Evolutionary conservation across 2,329 filamentous ascomycete genomes (phyloP), one percentile per base, ranked within the genome.

Genomic region (Fusarium verticillioides): DNA sequence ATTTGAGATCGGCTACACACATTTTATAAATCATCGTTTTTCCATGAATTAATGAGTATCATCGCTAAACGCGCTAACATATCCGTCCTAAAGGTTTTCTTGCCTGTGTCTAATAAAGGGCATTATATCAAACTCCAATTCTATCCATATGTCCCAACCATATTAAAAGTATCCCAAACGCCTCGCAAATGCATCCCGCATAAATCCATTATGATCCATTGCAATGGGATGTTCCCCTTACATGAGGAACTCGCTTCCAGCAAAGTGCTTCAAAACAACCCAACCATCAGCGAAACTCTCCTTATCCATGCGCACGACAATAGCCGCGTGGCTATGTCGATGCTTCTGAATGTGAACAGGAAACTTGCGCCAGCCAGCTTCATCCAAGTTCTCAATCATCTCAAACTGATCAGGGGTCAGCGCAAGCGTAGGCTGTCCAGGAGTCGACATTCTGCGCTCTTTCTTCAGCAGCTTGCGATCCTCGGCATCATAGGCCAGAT

Each of bases 261-360:
- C 83, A 93, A 94, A 98, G 83, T 98, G 96, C 77, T 86, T 88
- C 63, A 96, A 84, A 39, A 98, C 94, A 18, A 93, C 80, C 78
- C 88, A 89, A 0, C 96, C 96, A 82, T 98, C 95, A 5, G 88
- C 85, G 76, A 95, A 97, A 2, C 82, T 84, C 58, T 87, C 84
- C 79, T 90, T 91, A 43, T 92, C 89, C 65, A 86, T 89, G 42
- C 96, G 89, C 40, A 97, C 91, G 72, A 98, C 94, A 53, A 98
- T 97, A 7, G 95, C 95, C 0, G 95, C 96, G 81, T 98, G 96
- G 67, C 90, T 94, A 79, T 97, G 94, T n/a, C 87, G 84, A 61
- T 90, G 87, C 10, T 95, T 93, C 72, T 93, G 92, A 43, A 96
- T 95, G 83, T 92, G 91, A 7, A 95, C 89, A 2, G 87, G 89